Base-by-base conservation (phyloP, 305 asterid genomes). In the Vinca major region DNA sequence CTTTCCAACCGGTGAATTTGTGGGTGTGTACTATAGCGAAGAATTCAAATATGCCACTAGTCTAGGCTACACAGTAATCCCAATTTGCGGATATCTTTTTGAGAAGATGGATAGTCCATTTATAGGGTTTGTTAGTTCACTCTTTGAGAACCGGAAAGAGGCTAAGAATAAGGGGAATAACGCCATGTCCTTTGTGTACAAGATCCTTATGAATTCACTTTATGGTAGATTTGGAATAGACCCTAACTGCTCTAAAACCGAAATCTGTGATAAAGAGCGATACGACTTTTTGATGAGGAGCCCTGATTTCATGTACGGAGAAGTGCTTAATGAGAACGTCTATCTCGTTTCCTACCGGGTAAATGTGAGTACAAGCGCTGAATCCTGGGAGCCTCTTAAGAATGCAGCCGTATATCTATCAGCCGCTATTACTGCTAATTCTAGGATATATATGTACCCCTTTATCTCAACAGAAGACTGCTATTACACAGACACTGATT, bases 401-500 rank as follows among this genome's bases (percentile, higher is more conserved):
- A 43, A 40, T 16, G 5, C 16, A n/a, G 39, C 17, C 7, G 67
- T 63, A 14, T 53, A 63, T 2, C 51, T 63, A 17, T 1, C 52
- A 21, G 71, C 68, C 7, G 68, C 71, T 0, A 69, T 75, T 3
- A 75, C 75, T 8, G 36, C 75, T n/a, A 63, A 48, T 54, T 67
- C 68, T 19, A 19, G 61, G 61, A 54, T 54, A 6, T 54, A 54
- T 54, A 20, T 54, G 61, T 54, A 69, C 49, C 71, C 66, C 2
- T 65, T 43, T 36, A 75, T 65, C 39, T 70, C 72, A 66, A 64
- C 63, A 40, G 64, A 68, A 4, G 71, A 75, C n/a, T 55, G 72
- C 39, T 69, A 69, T 67, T 64, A 75, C 41, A 75, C 74, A 0
- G 74, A 74, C 56, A 74, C 74, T 0, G 71, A 69, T 67, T 74